Base-by-base conservation (phyloP, 2,329 filamentous ascomycete genomes). In the Podosphaera xanthii region DNA sequence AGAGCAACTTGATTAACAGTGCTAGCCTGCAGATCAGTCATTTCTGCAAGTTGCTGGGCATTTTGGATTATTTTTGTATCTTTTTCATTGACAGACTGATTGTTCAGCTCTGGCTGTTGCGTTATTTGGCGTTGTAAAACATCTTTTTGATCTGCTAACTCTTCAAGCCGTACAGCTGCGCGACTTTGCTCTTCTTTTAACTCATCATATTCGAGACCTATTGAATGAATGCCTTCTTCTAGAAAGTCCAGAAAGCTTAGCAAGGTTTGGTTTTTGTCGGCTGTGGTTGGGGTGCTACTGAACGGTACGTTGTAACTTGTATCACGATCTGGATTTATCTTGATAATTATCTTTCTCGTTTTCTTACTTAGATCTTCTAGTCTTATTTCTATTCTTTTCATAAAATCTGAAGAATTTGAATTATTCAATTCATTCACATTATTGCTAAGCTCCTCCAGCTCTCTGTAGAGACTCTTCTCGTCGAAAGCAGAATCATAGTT, bases 111-210 rank as follows among this genome's bases (percentile, higher is more conserved):
- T 60, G 90, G 85, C 71, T 97, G 91, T 69, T 97, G 90, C 72
- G 94, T 91, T 67, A 96, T 91, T 70, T 97, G 90, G 50, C 89
- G 82, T 67, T 91, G 85, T 7, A 97, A 77, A 31, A 95, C 90
- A 56, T 82, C 81, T 69, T 95, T 94, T 69, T 97, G 90, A 65
- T 95, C 87, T 62, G 87, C 83, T 42, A 96, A 74, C 30, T 80
- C 80, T 22, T 83, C 84, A n/a, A 87, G 80, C 60, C 87, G 85
- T 48, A 77, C 76, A 44, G 65, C 67, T 46, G 67, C 66, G 22
- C 62, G 65, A 35, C 68, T 61, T 53, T 59, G 46, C 22, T 59
- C 35, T 33, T 40, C 31, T 49, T 40, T 58, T 59, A 62, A 40
- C 30, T 59, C 58, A 10, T 57, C 59, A 65, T 82, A 77, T 63